Conservation (phyloP, 1,284 basidiomycete genomes). For the Pseudozyma thailandica region DNA sequence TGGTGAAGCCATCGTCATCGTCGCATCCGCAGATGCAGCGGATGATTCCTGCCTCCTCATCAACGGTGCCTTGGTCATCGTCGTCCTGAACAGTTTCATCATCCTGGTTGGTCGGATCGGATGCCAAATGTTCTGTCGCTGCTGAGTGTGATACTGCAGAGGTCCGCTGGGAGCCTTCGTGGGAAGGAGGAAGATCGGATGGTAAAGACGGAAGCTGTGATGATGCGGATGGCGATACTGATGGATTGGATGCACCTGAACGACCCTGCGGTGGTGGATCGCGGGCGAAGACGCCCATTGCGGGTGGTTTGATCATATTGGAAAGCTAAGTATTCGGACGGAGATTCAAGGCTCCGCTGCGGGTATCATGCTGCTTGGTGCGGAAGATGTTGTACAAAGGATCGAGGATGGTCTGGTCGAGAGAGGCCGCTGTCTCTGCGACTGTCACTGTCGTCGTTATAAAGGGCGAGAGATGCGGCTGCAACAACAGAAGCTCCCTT, state of each 20-base stretch:
- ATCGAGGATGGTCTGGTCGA: no score
- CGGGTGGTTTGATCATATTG: conserved; percentile 45
- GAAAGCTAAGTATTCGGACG: background rate
- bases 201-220: conserved; percentile 3
- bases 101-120: conserved; percentile 21
- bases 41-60: conserved; percentile 61
- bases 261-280: conserved; percentile 26
- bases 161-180: background rate
- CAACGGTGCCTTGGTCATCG: conserved; percentile 58
- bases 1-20: conserved; percentile 89
- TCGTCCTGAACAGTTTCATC: conserved; percentile 41
- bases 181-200: conserved; percentile 1
- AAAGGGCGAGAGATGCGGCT: no score
- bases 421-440: no score
- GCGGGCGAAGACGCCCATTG: conserved; percentile 52
- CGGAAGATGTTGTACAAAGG: background rate
- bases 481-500: no score
- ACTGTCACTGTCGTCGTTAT: no score
- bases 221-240: conserved; percentile 1
- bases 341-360: background rate
- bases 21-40: conserved; percentile 77
- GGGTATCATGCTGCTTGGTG: conserved; percentile 15
- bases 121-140: conserved; percentile 10
- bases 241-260: conserved; percentile 5
- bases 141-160: background rate